Base-by-base conservation (phyloP, 805 yeast species). In the Candida insectorum region DNA sequence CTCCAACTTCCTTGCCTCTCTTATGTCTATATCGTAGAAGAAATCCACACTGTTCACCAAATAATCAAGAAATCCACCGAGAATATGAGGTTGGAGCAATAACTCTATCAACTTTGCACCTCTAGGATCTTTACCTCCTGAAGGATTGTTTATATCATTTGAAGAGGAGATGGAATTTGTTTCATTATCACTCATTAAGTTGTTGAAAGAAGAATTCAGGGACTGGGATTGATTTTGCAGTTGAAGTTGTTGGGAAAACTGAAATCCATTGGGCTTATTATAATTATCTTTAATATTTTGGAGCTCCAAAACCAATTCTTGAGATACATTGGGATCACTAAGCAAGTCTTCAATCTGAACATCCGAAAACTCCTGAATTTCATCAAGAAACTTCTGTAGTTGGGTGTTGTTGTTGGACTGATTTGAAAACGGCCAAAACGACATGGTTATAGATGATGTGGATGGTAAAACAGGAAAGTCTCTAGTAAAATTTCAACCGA, bases 41-140 rank as follows among this genome's bases (percentile, higher is more conserved):
- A 56, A 71, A 11, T 64, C 72, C 27, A 73, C 79, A 40, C 70
- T 59, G 12, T 58, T 60, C 22, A 78, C 77, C 26, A 88, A 73
- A 47, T 77, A 79, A 24, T 81, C 77, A 19, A 91, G 77, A 37
- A 91, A 70, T 36, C 77, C 76, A 33, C 68, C 71, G 39, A 91
- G 56, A 11, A 86, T 77, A 33, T 79, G 84, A 11, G 93, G 88
- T 51, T 85, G 85, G 42, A 91, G 72, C 35, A 93, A 65, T 48
- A 81, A 81, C 48, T 87, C 93, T 24, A 89, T 69, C 31, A 93
- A 70, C 51, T 83, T 81, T 24, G 57, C 56, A 5, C 66, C 63
- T 20, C 68, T 52, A 6, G 62, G 55, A 32, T 62, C 69, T 33
- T 60, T 65, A 27, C 33, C 45, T 21, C 43, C 44, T 9, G 36